Conservation (phyloP, 805 yeast genomes). For the Saccharomycopsis microspora region DNA sequence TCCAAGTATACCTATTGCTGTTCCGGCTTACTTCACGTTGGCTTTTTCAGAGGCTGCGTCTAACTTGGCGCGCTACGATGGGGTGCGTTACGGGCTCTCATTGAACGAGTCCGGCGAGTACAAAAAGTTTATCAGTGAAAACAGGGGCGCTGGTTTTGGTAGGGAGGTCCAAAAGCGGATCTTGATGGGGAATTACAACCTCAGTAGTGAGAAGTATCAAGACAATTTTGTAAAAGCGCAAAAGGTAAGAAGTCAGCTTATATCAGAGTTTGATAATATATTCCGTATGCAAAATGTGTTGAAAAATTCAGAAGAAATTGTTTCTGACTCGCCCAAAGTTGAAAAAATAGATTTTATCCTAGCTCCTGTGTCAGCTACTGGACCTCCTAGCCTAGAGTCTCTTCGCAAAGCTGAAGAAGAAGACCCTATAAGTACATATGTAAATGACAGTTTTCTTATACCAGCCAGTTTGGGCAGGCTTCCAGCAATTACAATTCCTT, state of each 20-base stretch:
- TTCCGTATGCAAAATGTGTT: conserved; percentile 43
- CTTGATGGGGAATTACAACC: conserved; percentile 73
- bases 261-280: conserved; percentile 51
- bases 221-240: conserved; percentile 75
- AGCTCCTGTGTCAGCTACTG: conserved; percentile 56
- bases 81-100: conserved; percentile 71
- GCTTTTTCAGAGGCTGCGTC: conserved; percentile 94
- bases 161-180: conserved; percentile 76
- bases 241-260: conserved; percentile 45
- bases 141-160: conserved; percentile 65
- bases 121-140: conserved; percentile 35
- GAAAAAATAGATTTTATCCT: conserved; percentile 57
- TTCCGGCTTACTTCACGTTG: conserved; percentile 78
- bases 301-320: conserved; percentile 10
- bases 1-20: conserved; percentile 52
- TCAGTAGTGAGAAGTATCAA: conserved; percentile 58
- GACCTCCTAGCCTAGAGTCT: conserved; percentile 43
- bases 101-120: conserved; percentile 21
- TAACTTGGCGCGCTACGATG: conserved; percentile 82
- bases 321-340: conserved; percentile 15
- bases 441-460: conserved; percentile 77
- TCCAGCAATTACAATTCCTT: conserved; percentile 76
- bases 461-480: conserved; percentile 89
- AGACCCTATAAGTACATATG: conserved; percentile 49
- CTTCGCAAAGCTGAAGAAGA: conserved; percentile 25